phyloP scores from a whole-genome alignment of 805 yeast species.

The Danielia reshetovae region DNA sequence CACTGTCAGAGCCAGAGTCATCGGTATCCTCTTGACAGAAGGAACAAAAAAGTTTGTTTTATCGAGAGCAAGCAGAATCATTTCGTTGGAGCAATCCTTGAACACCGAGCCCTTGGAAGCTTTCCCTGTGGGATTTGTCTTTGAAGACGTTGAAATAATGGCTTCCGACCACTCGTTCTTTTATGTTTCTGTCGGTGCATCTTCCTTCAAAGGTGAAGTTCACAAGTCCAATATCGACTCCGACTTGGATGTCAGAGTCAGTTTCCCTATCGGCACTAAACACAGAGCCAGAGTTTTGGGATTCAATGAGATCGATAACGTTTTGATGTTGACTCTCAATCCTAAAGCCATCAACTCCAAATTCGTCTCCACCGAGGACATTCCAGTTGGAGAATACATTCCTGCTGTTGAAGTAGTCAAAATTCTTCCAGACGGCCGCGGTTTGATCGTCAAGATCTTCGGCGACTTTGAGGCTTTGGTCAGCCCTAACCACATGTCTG shows the following conservation, averaged over 20 bases:
- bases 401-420: constrained; percentile 49
- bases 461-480: constrained; percentile 72
- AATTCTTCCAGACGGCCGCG: constrained; percentile 53
- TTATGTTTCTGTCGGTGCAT: constrained; percentile 54
- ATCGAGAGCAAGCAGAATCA: constrained; percentile 57
- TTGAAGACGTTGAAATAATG: constrained; percentile 55
- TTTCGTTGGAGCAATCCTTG: constrained; percentile 26
- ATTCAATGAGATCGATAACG: constrained; percentile 61
- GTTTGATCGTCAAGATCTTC: constrained; percentile 63
- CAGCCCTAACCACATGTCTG: constrained; percentile 74
- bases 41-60: constrained; percentile 59
- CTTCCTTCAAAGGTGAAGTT: constrained; percentile 59
- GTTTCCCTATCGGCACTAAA: constrained; percentile 57
- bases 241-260: constrained; percentile 40
- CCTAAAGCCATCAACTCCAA: constrained; percentile 58
- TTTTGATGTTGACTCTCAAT: constrained; percentile 66
- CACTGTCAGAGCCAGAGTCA: constrained; percentile 63
- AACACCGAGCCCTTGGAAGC: constrained; percentile 45
- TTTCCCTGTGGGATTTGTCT: constrained; percentile 72
- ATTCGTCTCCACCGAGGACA: constrained; percentile 65
- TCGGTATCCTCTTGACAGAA: constrained; percentile 47
- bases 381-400: constrained; percentile 70
- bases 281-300: constrained; percentile 79
- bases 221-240: constrained; percentile 70
- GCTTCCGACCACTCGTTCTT: constrained; percentile 58